Conservation (phyloP, 768 basidiomycete species). For the Kwoniella europaea region DNA sequence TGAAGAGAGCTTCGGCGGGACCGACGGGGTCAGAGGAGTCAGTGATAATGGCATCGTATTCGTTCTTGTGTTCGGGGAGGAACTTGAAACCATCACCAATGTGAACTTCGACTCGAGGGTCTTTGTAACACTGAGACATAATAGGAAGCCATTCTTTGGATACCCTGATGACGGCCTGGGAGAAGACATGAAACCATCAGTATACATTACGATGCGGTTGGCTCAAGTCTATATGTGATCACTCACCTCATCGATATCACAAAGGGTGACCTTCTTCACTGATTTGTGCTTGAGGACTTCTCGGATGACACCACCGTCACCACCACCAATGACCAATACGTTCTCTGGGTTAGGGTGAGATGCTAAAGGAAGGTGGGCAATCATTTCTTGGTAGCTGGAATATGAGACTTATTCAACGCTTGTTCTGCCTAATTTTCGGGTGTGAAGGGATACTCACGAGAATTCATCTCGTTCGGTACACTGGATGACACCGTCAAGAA, state of each 20-base stretch:
- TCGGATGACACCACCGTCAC: constrained; percentile 96
- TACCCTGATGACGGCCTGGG: constrained; percentile 89
- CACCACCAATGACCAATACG: constrained; percentile 96
- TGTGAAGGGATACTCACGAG: constrained; percentile 63
- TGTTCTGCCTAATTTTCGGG: not conserved
- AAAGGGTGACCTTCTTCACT: constrained; percentile 89
- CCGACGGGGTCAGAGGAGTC: constrained; percentile 98
- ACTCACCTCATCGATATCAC: constrained; percentile 92
- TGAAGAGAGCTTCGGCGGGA: constrained; percentile 89
- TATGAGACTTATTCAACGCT: not conserved
- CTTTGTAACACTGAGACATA: constrained; percentile 81
- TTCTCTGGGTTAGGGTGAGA: constrained; percentile 95
- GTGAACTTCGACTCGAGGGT: constrained; percentile 76
- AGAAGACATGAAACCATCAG: not conserved
- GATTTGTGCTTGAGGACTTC: constrained; percentile 93
- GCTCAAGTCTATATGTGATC: not conserved
- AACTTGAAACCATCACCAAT: constrained; percentile 98
- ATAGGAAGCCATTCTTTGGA: constrained; percentile 92
- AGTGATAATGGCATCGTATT: constrained; percentile 97
- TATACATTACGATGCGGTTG: not conserved
- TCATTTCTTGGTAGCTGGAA: constrained; percentile 95
- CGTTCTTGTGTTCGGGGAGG: constrained; percentile 80
- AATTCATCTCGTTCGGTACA: constrained; percentile 99
- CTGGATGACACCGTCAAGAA: constrained; percentile 93
- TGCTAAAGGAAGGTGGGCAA: constrained; percentile 92